A percentile compares a stretch with the other conserved stretches of the same genome.
phyloP scores from a whole-genome alignment of 2,329 filamentous ascomycete species.

The Talaromyces sp. region DNA sequence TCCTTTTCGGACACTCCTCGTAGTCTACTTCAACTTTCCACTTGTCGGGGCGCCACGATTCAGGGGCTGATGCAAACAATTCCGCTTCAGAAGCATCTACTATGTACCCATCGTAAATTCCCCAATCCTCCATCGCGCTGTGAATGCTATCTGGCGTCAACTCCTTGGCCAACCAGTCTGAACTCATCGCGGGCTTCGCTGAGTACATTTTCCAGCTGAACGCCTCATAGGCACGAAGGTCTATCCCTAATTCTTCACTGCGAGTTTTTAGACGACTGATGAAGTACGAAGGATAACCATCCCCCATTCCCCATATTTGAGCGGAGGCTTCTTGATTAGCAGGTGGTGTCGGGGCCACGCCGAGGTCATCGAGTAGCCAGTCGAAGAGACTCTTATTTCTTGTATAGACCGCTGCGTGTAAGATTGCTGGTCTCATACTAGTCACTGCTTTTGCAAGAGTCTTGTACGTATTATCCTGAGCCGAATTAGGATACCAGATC shows the following conservation, averaged over 20 bases:
- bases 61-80: neutral
- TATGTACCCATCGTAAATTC: neutral
- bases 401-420: neutral
- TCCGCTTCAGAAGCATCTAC: neutral
- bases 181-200: neutral
- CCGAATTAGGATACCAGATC: neutral
- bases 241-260: neutral
- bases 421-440: neutral
- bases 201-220: neutral
- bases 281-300: neutral
- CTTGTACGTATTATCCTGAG: neutral
- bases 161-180: neutral
- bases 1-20: neutral
- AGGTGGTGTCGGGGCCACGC: neutral
- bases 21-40: slow-evolving; percentile 4
- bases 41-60: neutral
- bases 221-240: neutral
- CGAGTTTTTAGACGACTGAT: neutral
- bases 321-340: neutral
- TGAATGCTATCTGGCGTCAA: neutral
- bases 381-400: neutral
- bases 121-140: neutral
- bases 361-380: neutral
- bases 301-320: neutral
- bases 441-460: neutral